phyloP scores from a whole-genome alignment of 2,329 filamentous ascomycete species.

The Hypoxylon sp. region DNA sequence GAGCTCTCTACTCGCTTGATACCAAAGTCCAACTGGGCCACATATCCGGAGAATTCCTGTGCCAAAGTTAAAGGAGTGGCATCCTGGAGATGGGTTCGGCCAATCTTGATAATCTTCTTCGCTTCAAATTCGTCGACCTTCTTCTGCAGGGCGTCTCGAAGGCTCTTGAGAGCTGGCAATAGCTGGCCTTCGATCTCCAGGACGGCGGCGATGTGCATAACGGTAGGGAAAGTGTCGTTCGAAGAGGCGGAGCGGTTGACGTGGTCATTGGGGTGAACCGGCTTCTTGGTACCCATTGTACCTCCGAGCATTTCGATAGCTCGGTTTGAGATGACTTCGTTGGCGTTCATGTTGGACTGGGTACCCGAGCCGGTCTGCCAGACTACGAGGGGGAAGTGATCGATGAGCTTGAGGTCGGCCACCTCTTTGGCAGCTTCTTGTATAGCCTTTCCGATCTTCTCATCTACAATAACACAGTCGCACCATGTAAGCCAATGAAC shows the following conservation, averaged over 20 bases:
- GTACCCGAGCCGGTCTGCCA: slow-evolving; percentile 99
- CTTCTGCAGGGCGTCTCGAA: slow-evolving; percentile 86
- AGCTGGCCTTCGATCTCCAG: slow-evolving; percentile 91
- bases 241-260: slow-evolving; percentile 99
- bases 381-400: slow-evolving; percentile 98
- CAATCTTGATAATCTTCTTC: slow-evolving; percentile 97
- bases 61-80: slow-evolving; percentile 95
- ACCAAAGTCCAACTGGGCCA: slow-evolving; percentile 92
- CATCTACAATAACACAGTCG: slow-evolving; percentile 69
- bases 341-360: slow-evolving; percentile 99
- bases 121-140: slow-evolving; percentile 90
- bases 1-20: slow-evolving; percentile 87
- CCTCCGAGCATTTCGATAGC: slow-evolving; percentile 98
- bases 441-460: slow-evolving; percentile 91
- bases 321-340: slow-evolving; percentile 99
- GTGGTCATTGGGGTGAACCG: slow-evolving; percentile 99
- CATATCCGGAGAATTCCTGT: slow-evolving; percentile 98
- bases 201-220: slow-evolving; percentile 99
- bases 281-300: slow-evolving; percentile 95
- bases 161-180: slow-evolving; percentile 83
- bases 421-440: slow-evolving; percentile 96
- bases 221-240: slow-evolving; percentile 99
- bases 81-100: slow-evolving; percentile 96
- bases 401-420: slow-evolving; percentile 90
- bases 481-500: slow-evolving; percentile 47